These are phyloP conservation scores for Trypanosoma avium DNA, from an alignment of 208 protist species.

Conservation along the genomic window DNA sequence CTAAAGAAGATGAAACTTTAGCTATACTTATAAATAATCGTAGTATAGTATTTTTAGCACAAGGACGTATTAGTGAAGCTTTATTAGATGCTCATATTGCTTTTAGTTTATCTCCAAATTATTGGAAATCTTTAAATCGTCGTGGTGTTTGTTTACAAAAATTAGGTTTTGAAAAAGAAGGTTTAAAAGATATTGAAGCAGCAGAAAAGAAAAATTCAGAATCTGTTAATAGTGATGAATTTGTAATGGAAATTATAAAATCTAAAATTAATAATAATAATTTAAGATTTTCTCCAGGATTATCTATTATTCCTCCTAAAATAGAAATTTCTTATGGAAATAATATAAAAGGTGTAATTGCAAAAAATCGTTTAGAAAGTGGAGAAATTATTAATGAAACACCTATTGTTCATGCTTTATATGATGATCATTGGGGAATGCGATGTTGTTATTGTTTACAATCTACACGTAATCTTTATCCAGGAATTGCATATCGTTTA, in stretches of 20 bases:
- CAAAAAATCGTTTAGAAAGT: conserved; percentile 38
- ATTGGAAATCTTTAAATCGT: conserved; percentile 78
- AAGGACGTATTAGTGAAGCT: conserved; percentile 52
- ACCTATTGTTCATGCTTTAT: conserved; percentile 58
- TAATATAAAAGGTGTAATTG: conserved; percentile 28
- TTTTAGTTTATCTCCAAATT: conserved; percentile 41
- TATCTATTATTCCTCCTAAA: neutral
- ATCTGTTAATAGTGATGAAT: conserved; percentile 38
- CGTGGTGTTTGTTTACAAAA: conserved; percentile 67
- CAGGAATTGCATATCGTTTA: conserved; percentile 52
- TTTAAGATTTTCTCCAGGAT: neutral
- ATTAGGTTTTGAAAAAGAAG: conserved; percentile 52
- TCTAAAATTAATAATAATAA: neutral
- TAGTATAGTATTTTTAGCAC: conserved; percentile 63
- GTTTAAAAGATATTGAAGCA: conserved; percentile 59
- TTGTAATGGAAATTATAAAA: conserved; percentile 48
- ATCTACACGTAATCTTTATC: conserved; percentile 67
- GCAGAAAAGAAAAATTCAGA: conserved; percentile 33
- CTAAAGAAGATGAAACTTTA: conserved; percentile 57
- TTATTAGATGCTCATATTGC: conserved; percentile 66
- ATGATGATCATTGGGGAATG: conserved; percentile 66
- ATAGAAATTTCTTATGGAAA: neutral
- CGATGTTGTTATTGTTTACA: conserved; percentile 83
- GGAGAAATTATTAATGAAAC: conserved; percentile 64
- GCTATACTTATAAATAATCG: conserved; percentile 76